Conservation (phyloP, 2,329 filamentous ascomycete genomes). For the Lachnellula occidentalis region DNA sequence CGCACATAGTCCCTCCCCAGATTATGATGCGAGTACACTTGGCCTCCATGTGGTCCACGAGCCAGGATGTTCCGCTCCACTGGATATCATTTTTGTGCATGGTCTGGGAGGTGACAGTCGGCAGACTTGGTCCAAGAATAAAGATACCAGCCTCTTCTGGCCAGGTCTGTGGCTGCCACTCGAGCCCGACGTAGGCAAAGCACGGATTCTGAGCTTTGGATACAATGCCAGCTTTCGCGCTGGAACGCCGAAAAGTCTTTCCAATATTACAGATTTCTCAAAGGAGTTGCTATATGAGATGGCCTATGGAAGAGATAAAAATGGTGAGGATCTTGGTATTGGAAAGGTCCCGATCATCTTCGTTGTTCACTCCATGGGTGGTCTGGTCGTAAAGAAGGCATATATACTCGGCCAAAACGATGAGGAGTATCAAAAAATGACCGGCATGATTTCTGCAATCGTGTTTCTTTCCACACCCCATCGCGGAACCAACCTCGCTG, state of each 20-base stretch:
- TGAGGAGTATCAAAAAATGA: slow-evolving; percentile 26
- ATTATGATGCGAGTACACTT: slow-evolving; percentile 8
- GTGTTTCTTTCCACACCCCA: slow-evolving; percentile 40
- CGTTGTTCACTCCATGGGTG: slow-evolving; percentile 16
- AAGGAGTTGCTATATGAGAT: slow-evolving; percentile 26
- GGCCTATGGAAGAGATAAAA: slow-evolving; percentile 19
- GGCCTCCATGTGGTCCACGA: slow-evolving; percentile 18
- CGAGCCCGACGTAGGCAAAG: slow-evolving; percentile 5
- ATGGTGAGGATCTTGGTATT: slow-evolving; percentile 8
- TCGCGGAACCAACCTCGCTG: slow-evolving; percentile 35
- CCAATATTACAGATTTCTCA: slow-evolving; percentile 27
- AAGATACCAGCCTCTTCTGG: slow-evolving; percentile 32
- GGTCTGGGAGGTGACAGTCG: slow-evolving; percentile 35
- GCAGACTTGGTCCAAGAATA: slow-evolving; percentile 33
- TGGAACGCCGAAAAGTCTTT: not conserved
- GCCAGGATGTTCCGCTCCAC: slow-evolving; percentile 2
- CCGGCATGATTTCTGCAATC: slow-evolving; percentile 31
- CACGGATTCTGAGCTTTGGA: slow-evolving; percentile 13
- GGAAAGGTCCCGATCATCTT: slow-evolving; percentile 12
- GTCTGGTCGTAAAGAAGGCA: slow-evolving; percentile 16
- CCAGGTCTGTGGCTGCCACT: slow-evolving; percentile 16
- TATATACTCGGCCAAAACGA: slow-evolving; percentile 24
- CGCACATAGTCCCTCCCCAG: not conserved
- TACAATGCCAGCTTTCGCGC: slow-evolving; percentile 13
- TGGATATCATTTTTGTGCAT: slow-evolving; percentile 37